phyloP scores from a whole-genome alignment of 805 yeast genomes.

The Deakozyma indianensis region DNA sequence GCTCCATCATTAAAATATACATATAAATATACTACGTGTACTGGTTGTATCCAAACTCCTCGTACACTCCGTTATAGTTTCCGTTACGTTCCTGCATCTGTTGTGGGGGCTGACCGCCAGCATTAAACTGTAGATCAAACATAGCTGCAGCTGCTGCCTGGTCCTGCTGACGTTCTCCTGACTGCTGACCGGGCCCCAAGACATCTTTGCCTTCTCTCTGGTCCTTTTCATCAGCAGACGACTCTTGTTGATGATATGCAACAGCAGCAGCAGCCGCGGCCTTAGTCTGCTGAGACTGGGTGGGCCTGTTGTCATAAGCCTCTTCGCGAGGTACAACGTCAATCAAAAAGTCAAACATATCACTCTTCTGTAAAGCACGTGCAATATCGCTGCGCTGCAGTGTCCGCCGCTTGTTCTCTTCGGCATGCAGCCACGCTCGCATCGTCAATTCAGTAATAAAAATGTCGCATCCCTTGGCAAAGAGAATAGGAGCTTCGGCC shows the following conservation, averaged over 20 bases:
- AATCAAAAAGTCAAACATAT: slow-evolving; percentile 93
- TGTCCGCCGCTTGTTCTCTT: slow-evolving; percentile 88
- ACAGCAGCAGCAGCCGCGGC: background rate
- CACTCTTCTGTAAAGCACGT: slow-evolving; percentile 84
- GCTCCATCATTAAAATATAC: background rate
- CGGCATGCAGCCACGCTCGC: slow-evolving; percentile 99
- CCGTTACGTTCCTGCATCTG: background rate
- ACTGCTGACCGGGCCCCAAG: background rate
- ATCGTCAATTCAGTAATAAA: slow-evolving; percentile 93
- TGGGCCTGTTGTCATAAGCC: slow-evolving; percentile 22
- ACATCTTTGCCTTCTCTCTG: no score
- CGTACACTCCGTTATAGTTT: background rate
- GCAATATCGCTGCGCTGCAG: slow-evolving; percentile 90
- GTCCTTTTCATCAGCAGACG: no score
- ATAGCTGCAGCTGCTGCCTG: background rate
- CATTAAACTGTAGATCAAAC: background rate
- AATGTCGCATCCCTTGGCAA: slow-evolving; percentile 96
- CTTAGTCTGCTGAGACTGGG: background rate
- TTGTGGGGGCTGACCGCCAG: background rate
- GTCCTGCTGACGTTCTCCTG: background rate
- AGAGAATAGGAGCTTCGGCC: slow-evolving; percentile 94
- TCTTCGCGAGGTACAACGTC: slow-evolving; percentile 92
- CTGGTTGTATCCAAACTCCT: slow-evolving; percentile 1
- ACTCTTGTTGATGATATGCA: no score
- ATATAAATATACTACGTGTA: background rate